These are phyloP conservation scores for Houttuynia cordata DNA, from an alignment of 164 flowering plant genomes.

Conservation along the genomic window DNA sequence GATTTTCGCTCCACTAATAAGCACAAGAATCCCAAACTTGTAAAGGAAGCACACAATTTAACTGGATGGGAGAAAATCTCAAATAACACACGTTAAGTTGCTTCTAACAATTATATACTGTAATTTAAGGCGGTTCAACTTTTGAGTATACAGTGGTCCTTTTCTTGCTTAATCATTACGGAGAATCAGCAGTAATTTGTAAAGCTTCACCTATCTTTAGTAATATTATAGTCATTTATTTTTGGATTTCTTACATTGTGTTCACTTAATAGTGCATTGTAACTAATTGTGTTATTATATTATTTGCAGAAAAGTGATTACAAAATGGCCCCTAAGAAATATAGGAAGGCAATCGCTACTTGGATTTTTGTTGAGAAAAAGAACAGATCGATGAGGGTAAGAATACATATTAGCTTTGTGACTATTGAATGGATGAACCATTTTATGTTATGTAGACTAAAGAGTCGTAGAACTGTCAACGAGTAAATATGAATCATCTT, in stretches of 20 bases:
- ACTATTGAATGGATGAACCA: too few relatives aligned
- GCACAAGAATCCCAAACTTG: neutral
- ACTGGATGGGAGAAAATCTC: neutral
- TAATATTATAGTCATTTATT: neutral
- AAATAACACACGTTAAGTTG: neutral
- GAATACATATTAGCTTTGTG: too few relatives aligned
- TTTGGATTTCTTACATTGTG: slow-evolving; percentile 83
- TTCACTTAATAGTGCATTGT: slow-evolving; percentile 1
- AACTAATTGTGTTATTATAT: neutral
- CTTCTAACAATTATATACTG: too few relatives aligned
- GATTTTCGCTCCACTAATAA: neutral
- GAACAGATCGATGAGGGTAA: slow-evolving; percentile 87
- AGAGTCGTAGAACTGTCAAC: too few relatives aligned
- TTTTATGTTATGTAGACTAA: too few relatives aligned
- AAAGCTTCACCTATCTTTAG: too few relatives aligned
- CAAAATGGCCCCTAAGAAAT: slow-evolving; percentile 87
- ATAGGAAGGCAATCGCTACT: slow-evolving; percentile 81
- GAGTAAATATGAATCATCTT: too few relatives aligned
- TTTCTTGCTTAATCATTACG: too few relatives aligned
- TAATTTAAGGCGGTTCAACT: too few relatives aligned
- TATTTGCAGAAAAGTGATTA: slow-evolving; percentile 70
- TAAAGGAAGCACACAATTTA: neutral
- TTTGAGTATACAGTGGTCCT: too few relatives aligned
- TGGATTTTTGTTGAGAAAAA: slow-evolving; percentile 97
- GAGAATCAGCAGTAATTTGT: too few relatives aligned